phyloP scores from a whole-genome alignment of 495 filamentous ascomycete species.

The Pyrenopolyporus hunteri region DNA sequence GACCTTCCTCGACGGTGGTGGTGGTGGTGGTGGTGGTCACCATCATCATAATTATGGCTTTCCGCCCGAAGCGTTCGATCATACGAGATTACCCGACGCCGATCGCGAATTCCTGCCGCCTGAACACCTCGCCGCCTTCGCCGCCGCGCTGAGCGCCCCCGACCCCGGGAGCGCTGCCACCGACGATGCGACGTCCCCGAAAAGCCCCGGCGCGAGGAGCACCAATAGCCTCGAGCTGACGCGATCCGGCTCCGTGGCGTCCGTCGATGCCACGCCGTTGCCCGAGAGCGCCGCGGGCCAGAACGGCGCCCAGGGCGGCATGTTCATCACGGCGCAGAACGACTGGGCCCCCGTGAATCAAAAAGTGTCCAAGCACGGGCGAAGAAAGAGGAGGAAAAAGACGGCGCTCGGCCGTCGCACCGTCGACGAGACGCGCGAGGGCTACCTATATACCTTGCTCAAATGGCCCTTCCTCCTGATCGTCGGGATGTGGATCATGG shows the following conservation, averaged over 20 bases:
- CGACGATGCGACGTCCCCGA: conserved; percentile 44
- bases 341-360: conserved; percentile 85
- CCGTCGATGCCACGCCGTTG: conserved; percentile 17
- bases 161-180: conserved; percentile 51
- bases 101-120: conserved; percentile 68
- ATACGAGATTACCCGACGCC: conserved; percentile 63
- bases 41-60: conserved; percentile 51
- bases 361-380: conserved; percentile 56
- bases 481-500: conserved; percentile 79
- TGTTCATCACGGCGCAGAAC: conserved; percentile 76
- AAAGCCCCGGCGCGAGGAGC: conserved; percentile 39
- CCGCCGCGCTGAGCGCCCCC: conserved; percentile 61
- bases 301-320: conserved; percentile 37
- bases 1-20: conserved; percentile 36
- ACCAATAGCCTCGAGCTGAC: conserved; percentile 29
- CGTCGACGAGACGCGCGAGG: conserved; percentile 92
- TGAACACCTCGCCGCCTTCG: conserved; percentile 63
- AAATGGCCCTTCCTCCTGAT: conserved; percentile 89
- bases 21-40: too few species aligned
- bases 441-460: conserved; percentile 82
- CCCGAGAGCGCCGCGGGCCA: conserved; percentile 25
- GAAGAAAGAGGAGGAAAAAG: conserved; percentile 41
- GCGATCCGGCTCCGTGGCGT: conserved; percentile 31
- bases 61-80: conserved; percentile 55
- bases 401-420: conserved; percentile 55